Evolutionary conservation across 495 filamentous ascomycete genomes (phyloP), one percentile per base, ranked within the genome.

Genomic region (Hypoxylon lienhwacheense): DNA sequence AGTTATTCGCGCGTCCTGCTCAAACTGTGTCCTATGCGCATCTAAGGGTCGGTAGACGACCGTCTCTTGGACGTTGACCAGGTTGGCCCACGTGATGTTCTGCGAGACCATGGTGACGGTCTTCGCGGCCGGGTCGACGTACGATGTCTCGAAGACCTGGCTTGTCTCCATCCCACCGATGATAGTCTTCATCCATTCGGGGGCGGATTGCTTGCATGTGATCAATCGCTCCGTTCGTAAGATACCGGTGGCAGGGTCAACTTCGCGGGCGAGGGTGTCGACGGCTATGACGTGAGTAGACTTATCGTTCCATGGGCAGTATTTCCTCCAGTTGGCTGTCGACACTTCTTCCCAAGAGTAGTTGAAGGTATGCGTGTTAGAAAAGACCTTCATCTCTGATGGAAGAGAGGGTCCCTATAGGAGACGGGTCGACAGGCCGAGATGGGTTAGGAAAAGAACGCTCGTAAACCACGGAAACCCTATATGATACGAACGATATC

Each of bases 251-350:
- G 63, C 66, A 0, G 86, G 74, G 64, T 98, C 93, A 43, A 97
- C 80, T n/a, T 65, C 68, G 28, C 95, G 85, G 31, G 84, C 86
- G 47, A 98, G 68, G 3, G 92, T 97, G 73, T 98, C 93, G 53
- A 97, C 95, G 57, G 88, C 90, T 46, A 95, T 79, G 36, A 98
- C 93, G 69, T 98, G 93, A 20, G 88, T 88, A 1, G 86, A 88
- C 70, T 95, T 91, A 59, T 96, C 83, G 74, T 98, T 98, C 93
- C 93, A 97, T 24, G 91, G 90, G 69, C 89, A 95, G 76, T 98
- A 98, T 72, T 98, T 98, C 40, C 85, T 85, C 93, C 93, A 98
- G 80, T 97, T 98, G 61, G 87, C 90, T n/a, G 90, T 89, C n/a
- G 91, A 95, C 25, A 97, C 95, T 70, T 97, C 95, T 60, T 91